phyloP scores from a whole-genome alignment of 2,329 filamentous ascomycete genomes.

The Catunica adiposa region DNA sequence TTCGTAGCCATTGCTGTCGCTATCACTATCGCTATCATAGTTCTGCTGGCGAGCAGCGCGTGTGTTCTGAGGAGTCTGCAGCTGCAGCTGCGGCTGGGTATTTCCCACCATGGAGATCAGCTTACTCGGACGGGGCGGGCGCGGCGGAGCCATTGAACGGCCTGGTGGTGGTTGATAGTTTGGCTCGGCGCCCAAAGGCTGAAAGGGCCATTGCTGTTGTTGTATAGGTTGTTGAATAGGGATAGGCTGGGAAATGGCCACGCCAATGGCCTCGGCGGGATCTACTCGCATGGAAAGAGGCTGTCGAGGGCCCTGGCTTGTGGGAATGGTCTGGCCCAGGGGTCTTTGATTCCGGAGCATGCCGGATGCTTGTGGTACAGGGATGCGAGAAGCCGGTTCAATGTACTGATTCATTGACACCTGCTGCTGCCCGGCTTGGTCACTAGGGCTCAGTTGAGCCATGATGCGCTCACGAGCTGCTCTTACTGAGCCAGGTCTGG shows the following conservation, averaged over 20 bases:
- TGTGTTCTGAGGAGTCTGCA: slow-evolving; percentile 27
- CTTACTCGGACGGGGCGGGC: slow-evolving; percentile 41
- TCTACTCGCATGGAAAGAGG: slow-evolving; percentile 17
- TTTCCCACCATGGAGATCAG: slow-evolving; percentile 30
- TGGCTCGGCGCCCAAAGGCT: slow-evolving; percentile 21
- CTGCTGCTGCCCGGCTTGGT: not conserved
- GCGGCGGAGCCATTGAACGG: slow-evolving; percentile 33
- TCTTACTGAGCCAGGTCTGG: slow-evolving; percentile 9
- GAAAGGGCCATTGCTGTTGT: slow-evolving; percentile 25
- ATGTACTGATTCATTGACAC: slow-evolving; percentile 2
- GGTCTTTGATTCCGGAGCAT: slow-evolving; percentile 13
- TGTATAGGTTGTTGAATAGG: slow-evolving; percentile 38
- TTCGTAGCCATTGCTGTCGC: slow-evolving; percentile 19
- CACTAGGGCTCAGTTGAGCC: not conserved
- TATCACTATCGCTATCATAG: slow-evolving; percentile 11
- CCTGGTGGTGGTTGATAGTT: slow-evolving; percentile 36
- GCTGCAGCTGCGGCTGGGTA: slow-evolving; percentile 32
- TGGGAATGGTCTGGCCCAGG: slow-evolving; percentile 6
- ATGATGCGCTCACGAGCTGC: slow-evolving; percentile 6
- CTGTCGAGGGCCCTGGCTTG: not conserved
- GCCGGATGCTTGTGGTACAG: slow-evolving; percentile 2
- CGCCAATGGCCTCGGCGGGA: slow-evolving; percentile 17
- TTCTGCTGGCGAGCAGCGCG: slow-evolving; percentile 17
- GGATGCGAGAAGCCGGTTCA: not conserved
- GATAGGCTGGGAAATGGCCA: slow-evolving; percentile 36